Percentiles rank a stretch among this genome's conserved stretches.
Conservation (phyloP, 2,329 filamentous ascomycete species). For the Incumbomyces lentus region DNA sequence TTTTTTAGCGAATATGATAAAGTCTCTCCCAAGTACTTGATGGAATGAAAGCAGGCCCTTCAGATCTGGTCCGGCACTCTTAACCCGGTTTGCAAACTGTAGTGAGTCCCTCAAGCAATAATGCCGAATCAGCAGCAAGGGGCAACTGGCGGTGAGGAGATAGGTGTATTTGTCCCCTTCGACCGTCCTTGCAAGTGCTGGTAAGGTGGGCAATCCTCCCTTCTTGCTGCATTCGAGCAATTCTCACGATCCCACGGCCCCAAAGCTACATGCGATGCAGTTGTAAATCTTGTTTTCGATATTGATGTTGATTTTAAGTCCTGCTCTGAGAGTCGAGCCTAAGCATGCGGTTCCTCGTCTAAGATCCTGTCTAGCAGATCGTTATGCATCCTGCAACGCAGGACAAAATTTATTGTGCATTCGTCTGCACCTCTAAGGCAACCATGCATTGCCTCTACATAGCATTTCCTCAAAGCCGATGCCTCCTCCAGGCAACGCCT, state of each 20-base stretch:
- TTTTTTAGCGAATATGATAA: too few relatives aligned
- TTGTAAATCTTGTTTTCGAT: too few relatives aligned
- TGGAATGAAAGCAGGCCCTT: too few relatives aligned
- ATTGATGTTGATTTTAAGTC: too few relatives aligned
- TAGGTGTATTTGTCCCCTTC: too few relatives aligned
- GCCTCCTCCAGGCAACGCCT: too few relatives aligned
- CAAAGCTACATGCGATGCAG: neutral
- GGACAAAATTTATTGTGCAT: slow-evolving; percentile 2
- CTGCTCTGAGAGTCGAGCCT: neutral
- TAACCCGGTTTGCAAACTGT: too few relatives aligned
- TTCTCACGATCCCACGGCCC: neutral
- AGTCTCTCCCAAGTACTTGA: too few relatives aligned
- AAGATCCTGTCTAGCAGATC: slow-evolving; percentile 5
- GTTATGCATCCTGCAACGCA: slow-evolving; percentile 6
- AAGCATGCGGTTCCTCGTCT: slow-evolving; percentile 8
- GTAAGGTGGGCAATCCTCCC: too few relatives aligned
- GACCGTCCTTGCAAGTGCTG: too few relatives aligned
- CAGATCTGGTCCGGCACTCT: too few relatives aligned
- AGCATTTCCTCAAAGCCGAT: neutral
- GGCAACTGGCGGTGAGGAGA: slow-evolving; percentile 1
- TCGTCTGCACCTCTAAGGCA: neutral
- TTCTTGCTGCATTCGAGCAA: neutral
- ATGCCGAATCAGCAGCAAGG: neutral
- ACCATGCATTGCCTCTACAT: neutral
- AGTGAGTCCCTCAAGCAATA: too few relatives aligned